A percentile compares a stretch with the other conserved stretches of the same genome.
These are phyloP conservation scores for Daldinia loculata DNA, from an alignment of 495 filamentous ascomycete species.

Conservation along the genomic window DNA sequence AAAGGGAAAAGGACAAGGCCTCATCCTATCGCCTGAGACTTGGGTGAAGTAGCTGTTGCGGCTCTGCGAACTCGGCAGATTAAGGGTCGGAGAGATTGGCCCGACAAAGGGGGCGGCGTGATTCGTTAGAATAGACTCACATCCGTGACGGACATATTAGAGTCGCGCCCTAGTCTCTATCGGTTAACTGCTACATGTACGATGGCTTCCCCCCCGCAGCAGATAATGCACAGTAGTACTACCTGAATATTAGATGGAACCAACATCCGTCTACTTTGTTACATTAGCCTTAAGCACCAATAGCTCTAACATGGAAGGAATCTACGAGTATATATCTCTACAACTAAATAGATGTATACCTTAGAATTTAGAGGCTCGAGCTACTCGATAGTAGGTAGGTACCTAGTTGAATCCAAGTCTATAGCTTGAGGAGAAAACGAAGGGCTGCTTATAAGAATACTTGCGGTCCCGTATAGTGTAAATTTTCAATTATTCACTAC, in stretches of 20 bases:
- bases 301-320: no score
- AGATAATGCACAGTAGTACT: not conserved
- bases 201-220: not conserved
- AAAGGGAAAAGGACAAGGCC: not conserved
- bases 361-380: no score
- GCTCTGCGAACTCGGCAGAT: slow-evolving; percentile 11
- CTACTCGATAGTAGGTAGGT: no score
- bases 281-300: no score
- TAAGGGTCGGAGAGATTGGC: not conserved
- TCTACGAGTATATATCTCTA: no score
- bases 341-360: no score
- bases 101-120: not conserved
- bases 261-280: not conserved
- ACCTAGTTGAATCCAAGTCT: no score
- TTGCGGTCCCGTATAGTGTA: no score
- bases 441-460: no score
- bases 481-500: no score
- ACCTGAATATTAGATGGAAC: not conserved
- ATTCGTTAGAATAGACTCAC: not conserved
- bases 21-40: not conserved
- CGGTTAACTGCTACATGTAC: not conserved
- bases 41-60: not conserved
- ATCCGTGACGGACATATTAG: not conserved
- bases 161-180: not conserved
- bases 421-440: no score